These are phyloP conservation scores for Perkinsus chesapeaki DNA, from an alignment of 169 alveolate genomes.

Conservation along the genomic window DNA sequence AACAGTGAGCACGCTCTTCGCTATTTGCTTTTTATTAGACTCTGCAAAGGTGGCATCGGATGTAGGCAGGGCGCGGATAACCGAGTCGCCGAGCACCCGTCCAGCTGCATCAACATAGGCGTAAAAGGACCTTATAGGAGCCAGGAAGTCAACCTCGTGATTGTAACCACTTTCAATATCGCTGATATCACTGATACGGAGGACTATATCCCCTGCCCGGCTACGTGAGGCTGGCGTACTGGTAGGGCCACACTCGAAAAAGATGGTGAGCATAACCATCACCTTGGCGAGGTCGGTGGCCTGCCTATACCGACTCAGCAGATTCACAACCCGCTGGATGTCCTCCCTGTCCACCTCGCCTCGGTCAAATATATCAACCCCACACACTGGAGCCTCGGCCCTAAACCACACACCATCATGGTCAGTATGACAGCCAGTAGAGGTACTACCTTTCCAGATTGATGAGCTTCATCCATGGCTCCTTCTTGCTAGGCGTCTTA, in stretches of 20 bases:
- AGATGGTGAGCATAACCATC: not conserved
- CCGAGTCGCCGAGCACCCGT: not conserved
- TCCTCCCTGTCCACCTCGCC: not conserved
- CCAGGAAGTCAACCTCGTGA: not conserved
- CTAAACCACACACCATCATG: not conserved
- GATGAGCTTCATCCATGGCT: not conserved
- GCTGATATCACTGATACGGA: not conserved
- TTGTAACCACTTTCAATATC: not conserved
- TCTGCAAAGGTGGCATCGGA: not conserved
- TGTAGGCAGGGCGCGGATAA: not conserved
- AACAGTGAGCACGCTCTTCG: not conserved
- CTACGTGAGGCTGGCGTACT: not conserved
- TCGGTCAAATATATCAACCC: not conserved
- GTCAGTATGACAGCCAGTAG: not conserved
- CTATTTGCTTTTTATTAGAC: not conserved
- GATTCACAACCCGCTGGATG: not conserved
- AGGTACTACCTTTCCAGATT: not conserved
- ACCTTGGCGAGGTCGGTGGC: not conserved
- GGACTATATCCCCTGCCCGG: not conserved
- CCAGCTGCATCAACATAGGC: not conserved
- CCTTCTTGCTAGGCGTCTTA: not conserved
- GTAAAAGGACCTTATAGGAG: not conserved
- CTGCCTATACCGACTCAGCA: not conserved
- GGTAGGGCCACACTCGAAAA: not conserved
- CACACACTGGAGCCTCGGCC: not conserved